phyloP scores from a whole-genome alignment of 345 rosid species.

The Hibiscus syriacus region DNA sequence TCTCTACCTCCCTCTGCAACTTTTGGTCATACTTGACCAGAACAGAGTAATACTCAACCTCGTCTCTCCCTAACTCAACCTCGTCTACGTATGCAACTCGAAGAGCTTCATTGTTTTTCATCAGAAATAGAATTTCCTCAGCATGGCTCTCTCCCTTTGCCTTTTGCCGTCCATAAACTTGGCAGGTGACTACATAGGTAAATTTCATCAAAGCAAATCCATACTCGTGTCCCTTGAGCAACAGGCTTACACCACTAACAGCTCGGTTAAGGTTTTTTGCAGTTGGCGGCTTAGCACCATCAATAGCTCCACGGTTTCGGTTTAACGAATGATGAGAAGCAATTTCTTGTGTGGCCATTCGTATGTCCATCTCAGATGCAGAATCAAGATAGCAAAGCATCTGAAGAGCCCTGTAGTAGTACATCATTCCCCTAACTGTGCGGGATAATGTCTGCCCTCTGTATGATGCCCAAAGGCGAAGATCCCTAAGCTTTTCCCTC shows the following conservation, averaged over 20 bases:
- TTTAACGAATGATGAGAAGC: slow-evolving; percentile 36
- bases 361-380: slow-evolving; percentile 79
- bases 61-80: no score
- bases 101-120: slow-evolving; percentile 75
- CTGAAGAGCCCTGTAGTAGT: slow-evolving; percentile 78
- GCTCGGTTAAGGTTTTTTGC: slow-evolving; percentile 39
- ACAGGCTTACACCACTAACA: slow-evolving; percentile 48
- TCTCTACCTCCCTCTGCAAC: slow-evolving; percentile 83
- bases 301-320: slow-evolving; percentile 18
- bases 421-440: slow-evolving; percentile 94
- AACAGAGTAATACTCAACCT: slow-evolving; percentile 69
- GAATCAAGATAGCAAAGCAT: slow-evolving; percentile 83
- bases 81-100: slow-evolving; percentile 91
- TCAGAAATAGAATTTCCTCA: slow-evolving; percentile 59
- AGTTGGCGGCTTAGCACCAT: slow-evolving; percentile 24
- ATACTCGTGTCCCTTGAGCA: slow-evolving; percentile 79
- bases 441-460: slow-evolving; percentile 94
- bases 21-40: slow-evolving; percentile 73
- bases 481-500: slow-evolving; percentile 56
- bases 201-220: slow-evolving; percentile 81
- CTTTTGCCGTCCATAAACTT: slow-evolving; percentile 73
- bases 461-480: slow-evolving; percentile 90
- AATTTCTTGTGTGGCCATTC: slow-evolving; percentile 42
- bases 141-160: slow-evolving; percentile 68
- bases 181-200: slow-evolving; percentile 80